Base-by-base conservation (phyloP, 2,329 filamentous ascomycete species). In the Alternaria postmessia region DNA sequence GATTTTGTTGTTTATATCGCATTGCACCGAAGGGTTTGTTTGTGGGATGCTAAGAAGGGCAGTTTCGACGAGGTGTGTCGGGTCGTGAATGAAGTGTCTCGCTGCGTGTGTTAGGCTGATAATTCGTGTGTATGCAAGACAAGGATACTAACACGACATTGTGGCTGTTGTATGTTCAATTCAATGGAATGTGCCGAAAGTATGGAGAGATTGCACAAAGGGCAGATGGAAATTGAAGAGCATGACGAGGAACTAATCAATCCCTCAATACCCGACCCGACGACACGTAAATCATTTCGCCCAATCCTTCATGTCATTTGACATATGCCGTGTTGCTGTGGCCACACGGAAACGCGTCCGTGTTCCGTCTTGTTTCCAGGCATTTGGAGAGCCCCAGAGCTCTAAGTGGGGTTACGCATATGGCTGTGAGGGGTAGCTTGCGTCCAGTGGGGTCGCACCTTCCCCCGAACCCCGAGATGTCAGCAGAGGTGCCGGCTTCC, bases 41-140 rank as follows among this genome's bases (percentile, higher is more conserved):
- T 91, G 82, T 22, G 93, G 94, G 34, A 95, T 84, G 64, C 90
- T 88, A 70, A 88, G 86, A 20, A 97, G 88, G 44, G 94, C 91
- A 42, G 88, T 84, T 75, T 87, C 85, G 76, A 97, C 92, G 52
- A 97, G 87, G 73, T 91, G 86, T 54, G 88, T 87, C 42, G 93
- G 88, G 76, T 96, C 91, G 78, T 93, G 89, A 83, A 97, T 88
- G 83, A 97, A 97, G 82, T 97, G 94, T 83, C 95, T 96, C 63
- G 72, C 80, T 80, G 59, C 8, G 34, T 39, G 14, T 41, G 46
- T 56, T 56, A 56, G 53, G 36, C 28, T 28, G 34, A 16, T 20
- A 12, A 30, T 11, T 24, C 22, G 24, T 18, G 48, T 55, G 38
- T 24, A 39, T 32, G 28, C 11, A n/a, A 28, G 18, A 28, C 24